phyloP scores from a whole-genome alignment of 2,329 filamentous ascomycete species.

The Fusarium staphyleae region DNA sequence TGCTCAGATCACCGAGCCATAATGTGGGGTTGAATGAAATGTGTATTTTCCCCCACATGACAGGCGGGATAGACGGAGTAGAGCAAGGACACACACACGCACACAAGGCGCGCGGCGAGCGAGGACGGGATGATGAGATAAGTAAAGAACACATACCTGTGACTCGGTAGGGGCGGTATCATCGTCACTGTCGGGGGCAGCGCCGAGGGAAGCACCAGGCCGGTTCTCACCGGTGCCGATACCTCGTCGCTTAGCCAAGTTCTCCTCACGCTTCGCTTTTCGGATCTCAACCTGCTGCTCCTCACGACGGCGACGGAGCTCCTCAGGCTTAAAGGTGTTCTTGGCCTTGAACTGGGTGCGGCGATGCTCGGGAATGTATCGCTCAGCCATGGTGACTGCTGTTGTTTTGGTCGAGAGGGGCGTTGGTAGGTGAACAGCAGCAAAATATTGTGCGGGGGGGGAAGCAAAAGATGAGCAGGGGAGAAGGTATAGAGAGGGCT shows the following conservation, averaged over 20 bases:
- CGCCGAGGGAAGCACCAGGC: conserved; percentile 82
- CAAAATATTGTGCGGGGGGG: conserved; percentile 43
- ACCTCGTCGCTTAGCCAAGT: conserved; percentile 96
- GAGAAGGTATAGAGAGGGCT: conserved; percentile 15
- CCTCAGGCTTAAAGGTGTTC: conserved; percentile 98
- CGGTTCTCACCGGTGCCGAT: conserved; percentile 83
- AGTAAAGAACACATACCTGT: conserved; percentile 69
- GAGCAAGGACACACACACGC: background rate
- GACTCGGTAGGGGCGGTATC: conserved; percentile 93
- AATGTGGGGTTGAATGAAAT: conserved; percentile 46
- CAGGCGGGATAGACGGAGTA: conserved; percentile 27
- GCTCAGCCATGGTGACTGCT: conserved; percentile 84
- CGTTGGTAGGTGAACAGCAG: conserved; percentile 38
- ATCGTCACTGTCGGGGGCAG: conserved; percentile 96
- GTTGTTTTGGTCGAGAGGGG: conserved; percentile 35
- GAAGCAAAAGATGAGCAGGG: conserved; percentile 30
- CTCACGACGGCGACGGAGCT: conserved; percentile 96
- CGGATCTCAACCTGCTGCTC: conserved; percentile 99
- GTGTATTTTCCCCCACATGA: conserved; percentile 46
- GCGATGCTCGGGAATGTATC: conserved; percentile 99
- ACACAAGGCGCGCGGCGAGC: background rate
- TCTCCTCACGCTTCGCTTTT: conserved; percentile 98
- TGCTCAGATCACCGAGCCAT: conserved; percentile 26
- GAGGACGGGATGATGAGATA: conserved; percentile 15
- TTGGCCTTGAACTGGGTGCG: conserved; percentile 99